phyloP scores from a whole-genome alignment of 2,329 filamentous ascomycete species.

The Verticillium nonalfalfae region DNA sequence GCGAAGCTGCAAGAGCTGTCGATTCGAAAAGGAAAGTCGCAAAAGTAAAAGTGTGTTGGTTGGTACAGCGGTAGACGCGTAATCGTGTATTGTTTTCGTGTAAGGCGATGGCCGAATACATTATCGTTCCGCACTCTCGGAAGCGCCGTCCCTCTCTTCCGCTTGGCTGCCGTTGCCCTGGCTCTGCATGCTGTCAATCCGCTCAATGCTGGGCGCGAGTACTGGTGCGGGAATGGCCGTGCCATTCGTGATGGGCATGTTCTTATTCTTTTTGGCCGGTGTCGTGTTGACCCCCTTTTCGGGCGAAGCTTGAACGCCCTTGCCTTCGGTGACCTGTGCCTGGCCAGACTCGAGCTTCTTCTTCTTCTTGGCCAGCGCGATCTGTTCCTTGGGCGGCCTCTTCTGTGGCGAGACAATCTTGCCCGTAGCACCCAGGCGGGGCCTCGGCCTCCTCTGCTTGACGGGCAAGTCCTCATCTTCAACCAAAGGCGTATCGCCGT shows the following conservation, averaged over 20 bases:
- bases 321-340: constrained; percentile 47
- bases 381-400: constrained; percentile 73
- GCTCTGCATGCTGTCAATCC: constrained; percentile 50
- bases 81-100: neutral
- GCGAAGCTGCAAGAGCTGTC: too few relatives aligned
- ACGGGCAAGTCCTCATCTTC: constrained; percentile 93
- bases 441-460: constrained; percentile 76
- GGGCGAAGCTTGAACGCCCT: constrained; percentile 25
- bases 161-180: constrained; percentile 50
- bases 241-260: constrained; percentile 27
- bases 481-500: constrained; percentile 62
- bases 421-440: constrained; percentile 62
- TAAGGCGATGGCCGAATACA: neutral
- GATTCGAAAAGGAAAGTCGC: neutral
- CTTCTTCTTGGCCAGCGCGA: constrained; percentile 80
- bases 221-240: constrained; percentile 18
- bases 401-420: constrained; percentile 86
- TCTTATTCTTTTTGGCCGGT: constrained; percentile 47
- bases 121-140: constrained; percentile 59
- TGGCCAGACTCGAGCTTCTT: constrained; percentile 59
- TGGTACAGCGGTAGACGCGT: neutral
- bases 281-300: constrained; percentile 30
- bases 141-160: constrained; percentile 63
- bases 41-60: neutral
- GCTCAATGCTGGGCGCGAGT: constrained; percentile 47